Conservation (phyloP, 352 stramenopile species). For the Blastocystis sp. region DNA sequence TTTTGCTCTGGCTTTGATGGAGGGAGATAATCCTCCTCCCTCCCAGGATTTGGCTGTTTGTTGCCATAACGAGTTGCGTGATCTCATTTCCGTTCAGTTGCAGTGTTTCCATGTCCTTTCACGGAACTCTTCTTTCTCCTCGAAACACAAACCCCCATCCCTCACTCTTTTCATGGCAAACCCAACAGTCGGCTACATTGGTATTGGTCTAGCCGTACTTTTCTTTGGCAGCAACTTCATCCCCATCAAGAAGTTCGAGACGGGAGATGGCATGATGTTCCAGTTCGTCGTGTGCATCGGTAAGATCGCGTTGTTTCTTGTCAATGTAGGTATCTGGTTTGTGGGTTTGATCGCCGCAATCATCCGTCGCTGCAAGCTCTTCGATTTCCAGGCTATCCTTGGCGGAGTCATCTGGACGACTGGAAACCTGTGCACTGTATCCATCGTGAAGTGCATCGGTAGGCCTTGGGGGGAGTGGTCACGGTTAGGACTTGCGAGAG, state of each 20-base stretch:
- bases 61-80: too few species aligned
- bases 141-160: too few species aligned
- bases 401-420: conserved; percentile 72
- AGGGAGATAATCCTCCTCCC: conserved; percentile 21
- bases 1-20: conserved; percentile 20
- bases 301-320: background rate
- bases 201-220: conserved; percentile 37
- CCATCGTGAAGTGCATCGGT: conserved; percentile 72
- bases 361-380: background rate
- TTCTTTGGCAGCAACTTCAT: conserved; percentile 74
- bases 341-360: conserved; percentile 39
- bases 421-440: conserved; percentile 64
- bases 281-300: conserved; percentile 60
- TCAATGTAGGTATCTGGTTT: conserved; percentile 33
- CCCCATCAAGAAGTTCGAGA: conserved; percentile 69
- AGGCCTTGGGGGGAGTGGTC: background rate
- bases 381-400: conserved; percentile 71
- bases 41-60: background rate
- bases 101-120: too few species aligned
- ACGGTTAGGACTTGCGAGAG: background rate
- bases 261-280: conserved; percentile 70
- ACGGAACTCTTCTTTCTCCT: too few species aligned
- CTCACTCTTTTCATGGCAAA: conserved; percentile 14
- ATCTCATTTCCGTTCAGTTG: too few species aligned
- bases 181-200: conserved; percentile 8